Conservation (phyloP, 2,329 filamentous ascomycete genomes). For the Colletotrichum kahawae region DNA sequence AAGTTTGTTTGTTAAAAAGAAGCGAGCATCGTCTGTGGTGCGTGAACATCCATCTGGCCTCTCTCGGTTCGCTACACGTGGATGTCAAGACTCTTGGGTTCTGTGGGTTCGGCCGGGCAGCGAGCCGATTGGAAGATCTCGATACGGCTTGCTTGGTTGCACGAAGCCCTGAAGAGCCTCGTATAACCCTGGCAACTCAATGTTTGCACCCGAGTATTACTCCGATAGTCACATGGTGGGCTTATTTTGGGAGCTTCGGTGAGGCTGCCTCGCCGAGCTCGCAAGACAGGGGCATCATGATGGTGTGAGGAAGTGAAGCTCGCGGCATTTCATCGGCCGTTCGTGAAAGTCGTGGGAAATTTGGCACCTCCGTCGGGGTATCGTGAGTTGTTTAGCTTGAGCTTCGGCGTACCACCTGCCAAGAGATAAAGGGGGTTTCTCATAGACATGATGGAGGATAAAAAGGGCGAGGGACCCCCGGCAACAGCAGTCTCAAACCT, state of each 20-base stretch:
- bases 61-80: background rate
- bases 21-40: background rate
- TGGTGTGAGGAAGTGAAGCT: background rate
- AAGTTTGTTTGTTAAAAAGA: constrained; percentile 11
- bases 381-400: background rate
- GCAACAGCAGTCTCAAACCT: background rate
- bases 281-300: background rate
- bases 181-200: background rate
- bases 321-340: background rate
- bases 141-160: background rate
- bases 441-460: background rate
- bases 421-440: background rate
- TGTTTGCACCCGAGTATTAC: constrained; percentile 8
- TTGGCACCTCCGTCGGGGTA: background rate
- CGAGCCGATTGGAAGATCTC: background rate
- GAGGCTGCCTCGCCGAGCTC: background rate
- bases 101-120: background rate
- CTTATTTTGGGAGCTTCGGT: background rate
- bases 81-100: background rate
- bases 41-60: background rate
- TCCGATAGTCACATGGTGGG: background rate
- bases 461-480: background rate
- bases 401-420: background rate
- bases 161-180: background rate
- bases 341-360: background rate